Percentiles rank a stretch among this genome's conserved stretches.
These are phyloP conservation scores for Didymella glomerata DNA, from an alignment of 2,329 filamentous ascomycete species.

Conservation along the genomic window DNA sequence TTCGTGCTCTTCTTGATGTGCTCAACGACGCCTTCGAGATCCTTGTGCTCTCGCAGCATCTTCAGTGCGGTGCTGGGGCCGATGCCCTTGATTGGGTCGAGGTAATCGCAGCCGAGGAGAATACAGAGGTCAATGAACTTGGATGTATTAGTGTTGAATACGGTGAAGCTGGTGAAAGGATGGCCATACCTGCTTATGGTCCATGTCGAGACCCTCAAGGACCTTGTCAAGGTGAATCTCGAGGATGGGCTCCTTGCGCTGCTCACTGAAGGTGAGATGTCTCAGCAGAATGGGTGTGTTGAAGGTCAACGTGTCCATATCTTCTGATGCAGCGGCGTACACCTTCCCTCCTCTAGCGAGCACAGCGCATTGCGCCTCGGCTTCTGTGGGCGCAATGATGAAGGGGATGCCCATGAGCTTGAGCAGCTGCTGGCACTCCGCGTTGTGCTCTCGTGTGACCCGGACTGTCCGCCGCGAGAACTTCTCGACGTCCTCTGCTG, in stretches of 20 bases:
- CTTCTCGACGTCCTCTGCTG: constrained; percentile 96
- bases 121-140: constrained; percentile 99
- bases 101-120: constrained; percentile 94
- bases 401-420: constrained; percentile 97
- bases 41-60: constrained; percentile 90
- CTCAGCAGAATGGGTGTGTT: constrained; percentile 88
- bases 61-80: constrained; percentile 92
- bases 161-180: background rate
- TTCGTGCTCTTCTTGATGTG: constrained; percentile 80
- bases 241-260: constrained; percentile 96
- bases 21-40: constrained; percentile 86
- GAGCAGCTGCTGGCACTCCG: constrained; percentile 87
- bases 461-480: constrained; percentile 92
- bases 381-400: constrained; percentile 94
- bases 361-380: constrained; percentile 94
- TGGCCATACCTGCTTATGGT: constrained; percentile 74
- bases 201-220: constrained; percentile 87
- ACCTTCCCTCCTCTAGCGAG: constrained; percentile 92
- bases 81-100: constrained; percentile 94
- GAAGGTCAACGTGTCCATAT: constrained; percentile 99
- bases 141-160: background rate
- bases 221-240: constrained; percentile 91
- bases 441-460: constrained; percentile 96
- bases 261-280: constrained; percentile 96
- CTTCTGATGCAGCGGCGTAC: constrained; percentile 94